phyloP scores from a whole-genome alignment of 75 land plant species.

The Selaginella moellendorffii region DNA sequence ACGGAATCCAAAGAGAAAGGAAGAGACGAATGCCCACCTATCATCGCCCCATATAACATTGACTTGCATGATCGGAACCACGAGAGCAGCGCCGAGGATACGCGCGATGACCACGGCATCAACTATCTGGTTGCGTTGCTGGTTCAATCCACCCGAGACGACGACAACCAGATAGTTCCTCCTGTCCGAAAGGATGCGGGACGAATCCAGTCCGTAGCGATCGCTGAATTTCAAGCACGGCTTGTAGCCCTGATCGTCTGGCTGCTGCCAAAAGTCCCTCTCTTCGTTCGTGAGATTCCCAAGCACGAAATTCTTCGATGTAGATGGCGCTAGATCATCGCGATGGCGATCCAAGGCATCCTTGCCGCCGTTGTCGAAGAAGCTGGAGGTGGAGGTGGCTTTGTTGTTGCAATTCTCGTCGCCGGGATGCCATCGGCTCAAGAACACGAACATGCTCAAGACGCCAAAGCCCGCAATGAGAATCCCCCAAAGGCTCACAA shows the following conservation, averaged over 20 bases:
- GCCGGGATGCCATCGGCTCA: not conserved
- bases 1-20: not conserved
- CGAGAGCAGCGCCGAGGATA: slow-evolving; percentile 69
- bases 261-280: slow-evolving; percentile 67
- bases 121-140: slow-evolving; percentile 81
- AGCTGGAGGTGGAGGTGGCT: not conserved
- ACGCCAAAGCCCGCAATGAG: not conserved
- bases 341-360: too few species aligned
- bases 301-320: not conserved
- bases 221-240: slow-evolving; percentile 47
- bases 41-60: slow-evolving; percentile 76
- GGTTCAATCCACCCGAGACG: slow-evolving; percentile 69
- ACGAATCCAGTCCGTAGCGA: slow-evolving; percentile 24
- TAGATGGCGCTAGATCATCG: not conserved
- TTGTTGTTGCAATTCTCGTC: not conserved
- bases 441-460: not conserved
- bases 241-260: slow-evolving; percentile 48
- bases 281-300: slow-evolving; percentile 24
- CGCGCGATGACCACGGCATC: slow-evolving; percentile 88
- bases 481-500: not conserved
- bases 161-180: slow-evolving; percentile 67
- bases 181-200: slow-evolving; percentile 20
- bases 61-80: slow-evolving; percentile 72
- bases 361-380: too few species aligned
- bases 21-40: slow-evolving; percentile 26